Evolutionary conservation across 2,329 filamentous ascomycete genomes (phyloP).

Genomic region (Botryotinia convoluta): DNA sequence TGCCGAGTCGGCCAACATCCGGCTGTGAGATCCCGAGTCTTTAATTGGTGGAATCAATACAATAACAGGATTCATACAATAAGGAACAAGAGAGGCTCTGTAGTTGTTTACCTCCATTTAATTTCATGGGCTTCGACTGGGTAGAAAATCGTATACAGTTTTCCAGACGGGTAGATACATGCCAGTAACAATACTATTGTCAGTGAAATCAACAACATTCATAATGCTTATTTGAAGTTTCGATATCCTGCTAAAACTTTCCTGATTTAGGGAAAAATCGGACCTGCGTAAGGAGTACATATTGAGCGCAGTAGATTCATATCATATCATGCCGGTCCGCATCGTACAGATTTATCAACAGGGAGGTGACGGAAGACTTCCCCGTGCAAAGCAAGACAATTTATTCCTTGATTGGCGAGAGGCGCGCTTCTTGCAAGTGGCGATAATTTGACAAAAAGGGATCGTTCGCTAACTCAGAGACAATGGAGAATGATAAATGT

Average conservation of each 20-base stretch:
- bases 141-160: neutral
- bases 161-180: neutral
- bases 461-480: neutral
- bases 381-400: conserved; percentile 1
- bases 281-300: conserved; percentile 12
- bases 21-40: neutral
- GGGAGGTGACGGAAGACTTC: conserved; percentile 4
- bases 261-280: neutral
- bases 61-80: neutral
- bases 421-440: neutral
- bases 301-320: neutral
- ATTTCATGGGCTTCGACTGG: neutral
- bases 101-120: neutral
- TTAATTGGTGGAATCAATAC: neutral
- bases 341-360: neutral
- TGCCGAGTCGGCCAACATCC: conserved; percentile 11
- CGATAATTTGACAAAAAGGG: conserved; percentile 2
- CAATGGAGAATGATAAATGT: conserved; percentile 7
- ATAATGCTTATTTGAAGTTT: neutral
- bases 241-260: neutral
- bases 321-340: neutral
- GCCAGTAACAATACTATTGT: neutral
- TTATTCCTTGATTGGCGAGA: neutral
- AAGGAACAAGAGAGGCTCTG: neutral
- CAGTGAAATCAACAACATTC: neutral